Percentiles rank a stretch among this genome's conserved stretches.
Evolutionary conservation across 257 asterid species (phyloP).

Genomic region (Datura wrightii): DNA sequence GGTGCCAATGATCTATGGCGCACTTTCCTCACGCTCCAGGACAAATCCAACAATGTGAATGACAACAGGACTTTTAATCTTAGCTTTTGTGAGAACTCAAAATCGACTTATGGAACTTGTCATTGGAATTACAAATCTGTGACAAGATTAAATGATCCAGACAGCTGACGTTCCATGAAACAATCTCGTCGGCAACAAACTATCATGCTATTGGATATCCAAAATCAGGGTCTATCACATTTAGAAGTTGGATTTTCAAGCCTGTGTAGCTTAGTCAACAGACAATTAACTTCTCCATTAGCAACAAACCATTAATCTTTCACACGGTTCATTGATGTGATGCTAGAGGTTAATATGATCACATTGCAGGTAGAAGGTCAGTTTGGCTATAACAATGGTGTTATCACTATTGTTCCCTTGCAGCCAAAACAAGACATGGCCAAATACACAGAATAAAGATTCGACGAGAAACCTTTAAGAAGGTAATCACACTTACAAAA

Average conservation of each 20-base stretch:
- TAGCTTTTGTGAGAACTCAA: constrained; percentile 21
- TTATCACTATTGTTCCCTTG: neutral
- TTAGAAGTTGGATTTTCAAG: constrained; percentile 16
- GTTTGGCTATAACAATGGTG: neutral
- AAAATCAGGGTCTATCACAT: neutral
- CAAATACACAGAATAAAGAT: constrained; percentile 14
- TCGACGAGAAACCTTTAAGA: constrained; percentile 14
- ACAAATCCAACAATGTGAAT: constrained; percentile 21
- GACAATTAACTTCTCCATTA: constrained; percentile 24
- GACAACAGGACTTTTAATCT: neutral
- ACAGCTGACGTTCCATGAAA: constrained; percentile 21
- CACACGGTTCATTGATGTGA: neutral
- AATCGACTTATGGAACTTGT: neutral
- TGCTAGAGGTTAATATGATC: constrained; percentile 4
- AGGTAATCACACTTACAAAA: constrained; percentile 20
- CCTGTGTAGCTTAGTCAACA: neutral
- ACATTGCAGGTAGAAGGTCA: neutral
- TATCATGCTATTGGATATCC: constrained; percentile 5
- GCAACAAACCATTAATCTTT: constrained; percentile 14
- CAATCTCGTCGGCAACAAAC: neutral
- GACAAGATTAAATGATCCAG: neutral
- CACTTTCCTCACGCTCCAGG: neutral
- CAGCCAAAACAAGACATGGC: constrained; percentile 7
- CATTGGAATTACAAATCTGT: neutral
- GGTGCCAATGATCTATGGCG: neutral